These are phyloP conservation scores for Aspergillus quadrilineatus DNA, from an alignment of 2,329 filamentous ascomycete genomes.

Conservation along the genomic window DNA sequence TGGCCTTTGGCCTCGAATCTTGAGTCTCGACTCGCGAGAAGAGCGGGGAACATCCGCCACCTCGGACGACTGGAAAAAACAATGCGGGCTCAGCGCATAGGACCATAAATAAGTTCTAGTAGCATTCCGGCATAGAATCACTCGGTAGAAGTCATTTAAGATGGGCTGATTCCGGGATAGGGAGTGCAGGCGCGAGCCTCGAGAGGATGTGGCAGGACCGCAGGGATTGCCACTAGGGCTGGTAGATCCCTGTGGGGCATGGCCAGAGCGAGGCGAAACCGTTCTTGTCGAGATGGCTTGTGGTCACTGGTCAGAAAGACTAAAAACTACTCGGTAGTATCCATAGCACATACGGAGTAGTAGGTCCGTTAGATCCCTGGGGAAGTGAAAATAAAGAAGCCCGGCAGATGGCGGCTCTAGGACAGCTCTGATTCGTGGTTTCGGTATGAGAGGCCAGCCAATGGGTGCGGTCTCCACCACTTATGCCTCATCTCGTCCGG, in stretches of 20 bases:
- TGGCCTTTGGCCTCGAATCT: neutral
- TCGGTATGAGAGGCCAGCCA: constrained; percentile 27
- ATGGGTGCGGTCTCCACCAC: constrained; percentile 14
- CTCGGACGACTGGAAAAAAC: no score
- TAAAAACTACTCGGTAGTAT: no score
- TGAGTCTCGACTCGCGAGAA: neutral
- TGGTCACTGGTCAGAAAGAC: no score
- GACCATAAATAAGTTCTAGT: no score
- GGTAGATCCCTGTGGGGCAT: neutral
- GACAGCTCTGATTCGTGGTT: neutral
- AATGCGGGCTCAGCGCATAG: no score
- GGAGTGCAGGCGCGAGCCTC: no score
- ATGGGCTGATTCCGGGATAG: no score
- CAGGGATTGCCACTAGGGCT: neutral
- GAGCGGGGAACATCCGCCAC: no score
- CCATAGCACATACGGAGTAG: no score
- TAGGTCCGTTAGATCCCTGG: neutral
- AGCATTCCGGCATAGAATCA: no score
- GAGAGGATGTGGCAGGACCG: no score
- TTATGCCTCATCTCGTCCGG: constrained; percentile 17
- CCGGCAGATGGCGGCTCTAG: neutral
- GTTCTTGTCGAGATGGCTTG: neutral
- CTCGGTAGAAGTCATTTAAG: no score
- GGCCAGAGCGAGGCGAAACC: neutral
- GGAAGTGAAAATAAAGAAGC: neutral